Evolutionary conservation across 768 basidiomycete genomes (phyloP), one percentile per base, ranked within the genome.

Genomic region (Termitomyces sp.): DNA sequence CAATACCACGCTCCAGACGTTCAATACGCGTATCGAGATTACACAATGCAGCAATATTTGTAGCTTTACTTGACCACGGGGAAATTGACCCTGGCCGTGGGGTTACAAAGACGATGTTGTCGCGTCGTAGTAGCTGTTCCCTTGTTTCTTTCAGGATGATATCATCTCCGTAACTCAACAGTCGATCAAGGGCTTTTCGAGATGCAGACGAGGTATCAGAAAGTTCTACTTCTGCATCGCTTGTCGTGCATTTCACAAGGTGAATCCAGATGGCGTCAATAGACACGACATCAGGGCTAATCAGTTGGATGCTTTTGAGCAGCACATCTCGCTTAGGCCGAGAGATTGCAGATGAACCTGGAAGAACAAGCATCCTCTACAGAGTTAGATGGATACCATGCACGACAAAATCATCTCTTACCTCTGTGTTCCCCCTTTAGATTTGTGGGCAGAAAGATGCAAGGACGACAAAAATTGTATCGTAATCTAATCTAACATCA

Each of bases 1-100:
- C 84, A 20, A 85, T 65, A 7, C 96, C 95, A 20, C 97, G 85
- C 70, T 99, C 97, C 57, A 99, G 74, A 41, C 97, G 83, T 61
- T 89, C 83, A 54, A 99, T 75, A 55, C 86, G 77, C 2, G 72
- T 69, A 20, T 80, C 84, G 2, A 99, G 85, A 55, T 88, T 88
- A 76, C 97, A 99, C 54, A 98, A 84, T 9, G 75, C 75, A 22
- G 95, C 83, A 57, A 99, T 98, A 70, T 99, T 95, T 0, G 96
- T 98, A 2, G 97, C 96, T 75, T 99, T 99, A 73, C 92, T 96
- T 6, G 96, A 98, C 97, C 97, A 99, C 2, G 97, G 95, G 4
- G 96, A 98, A 66, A 98, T 89, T 4, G 95, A 95, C 4, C 96
- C 95, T 8, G 85, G 80, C 58, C 95, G 77, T 12, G 95, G 95